Conservation (phyloP, 2,329 filamentous ascomycete species). For the Monosporascus cannonballus region DNA sequence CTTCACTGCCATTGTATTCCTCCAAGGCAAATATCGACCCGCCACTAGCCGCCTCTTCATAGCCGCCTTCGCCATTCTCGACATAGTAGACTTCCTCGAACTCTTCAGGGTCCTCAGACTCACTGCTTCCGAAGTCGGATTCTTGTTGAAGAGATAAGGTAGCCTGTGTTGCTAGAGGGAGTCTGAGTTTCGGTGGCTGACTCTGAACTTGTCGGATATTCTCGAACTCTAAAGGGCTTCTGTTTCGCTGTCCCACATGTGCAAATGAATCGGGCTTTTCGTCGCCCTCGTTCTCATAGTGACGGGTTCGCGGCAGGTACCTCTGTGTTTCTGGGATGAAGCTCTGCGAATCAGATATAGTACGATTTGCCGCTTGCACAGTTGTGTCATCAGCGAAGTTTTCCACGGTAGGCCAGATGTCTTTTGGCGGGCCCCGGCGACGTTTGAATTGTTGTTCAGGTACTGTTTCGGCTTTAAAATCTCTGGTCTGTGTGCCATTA, state of each 20-base stretch:
- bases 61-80: no score
- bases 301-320: background rate
- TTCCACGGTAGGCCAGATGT: slow-evolving; percentile 22
- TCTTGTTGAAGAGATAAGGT: background rate
- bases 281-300: background rate
- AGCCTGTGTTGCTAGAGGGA: background rate
- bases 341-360: background rate
- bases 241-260: slow-evolving; percentile 4
- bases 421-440: slow-evolving; percentile 8
- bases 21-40: background rate
- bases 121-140: no score
- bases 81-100: no score
- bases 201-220: slow-evolving; percentile 11
- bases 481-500: background rate
- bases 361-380: slow-evolving; percentile 1
- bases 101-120: no score
- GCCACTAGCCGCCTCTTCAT: background rate
- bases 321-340: slow-evolving; percentile 1
- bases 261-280: background rate
- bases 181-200: background rate
- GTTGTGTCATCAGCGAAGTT: slow-evolving; percentile 18
- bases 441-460: slow-evolving; percentile 1
- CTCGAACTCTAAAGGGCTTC: slow-evolving; percentile 15
- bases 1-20: background rate
- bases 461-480: background rate